Percentiles rank a stretch among this genome's conserved stretches.
Conservation (phyloP, 441 rosid species). For the Adansonia gregorii region DNA sequence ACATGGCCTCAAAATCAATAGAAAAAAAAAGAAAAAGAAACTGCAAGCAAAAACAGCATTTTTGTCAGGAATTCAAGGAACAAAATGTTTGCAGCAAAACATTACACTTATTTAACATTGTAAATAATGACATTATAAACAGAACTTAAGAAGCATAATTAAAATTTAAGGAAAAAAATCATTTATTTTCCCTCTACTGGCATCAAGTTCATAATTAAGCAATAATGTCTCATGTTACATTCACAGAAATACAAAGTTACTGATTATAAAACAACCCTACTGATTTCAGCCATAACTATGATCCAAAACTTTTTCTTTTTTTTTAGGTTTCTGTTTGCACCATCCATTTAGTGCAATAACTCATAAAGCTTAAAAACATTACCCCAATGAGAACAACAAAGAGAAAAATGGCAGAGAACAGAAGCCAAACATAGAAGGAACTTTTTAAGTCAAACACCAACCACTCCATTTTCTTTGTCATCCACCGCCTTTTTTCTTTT, state of each 20-base stretch:
- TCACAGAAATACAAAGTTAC: neutral
- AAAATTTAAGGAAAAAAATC: neutral
- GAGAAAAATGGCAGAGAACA: neutral
- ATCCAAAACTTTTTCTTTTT: neutral
- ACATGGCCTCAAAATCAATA: neutral
- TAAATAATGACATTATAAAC: neutral
- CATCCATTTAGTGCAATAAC: neutral
- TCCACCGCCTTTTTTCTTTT: neutral
- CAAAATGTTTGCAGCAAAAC: neutral
- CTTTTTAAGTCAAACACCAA: neutral
- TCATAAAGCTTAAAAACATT: neutral
- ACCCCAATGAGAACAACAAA: neutral
- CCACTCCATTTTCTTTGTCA: neutral
- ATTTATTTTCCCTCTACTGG: neutral
- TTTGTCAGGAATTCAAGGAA: neutral
- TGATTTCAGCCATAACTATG: slow-evolving; percentile 14
- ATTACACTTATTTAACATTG: no score
- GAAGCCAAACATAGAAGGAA: neutral
- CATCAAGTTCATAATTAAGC: slow-evolving; percentile 1
- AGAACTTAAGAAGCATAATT: neutral
- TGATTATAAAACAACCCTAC: neutral
- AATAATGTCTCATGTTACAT: neutral
- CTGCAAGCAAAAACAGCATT: neutral
- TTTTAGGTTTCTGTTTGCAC: neutral
- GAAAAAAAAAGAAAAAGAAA: neutral